Percentiles rank a stretch among this genome's conserved stretches.
These are phyloP conservation scores for Aspergillus asperescens DNA, from an alignment of 495 filamentous ascomycete species.

Conservation along the genomic window DNA sequence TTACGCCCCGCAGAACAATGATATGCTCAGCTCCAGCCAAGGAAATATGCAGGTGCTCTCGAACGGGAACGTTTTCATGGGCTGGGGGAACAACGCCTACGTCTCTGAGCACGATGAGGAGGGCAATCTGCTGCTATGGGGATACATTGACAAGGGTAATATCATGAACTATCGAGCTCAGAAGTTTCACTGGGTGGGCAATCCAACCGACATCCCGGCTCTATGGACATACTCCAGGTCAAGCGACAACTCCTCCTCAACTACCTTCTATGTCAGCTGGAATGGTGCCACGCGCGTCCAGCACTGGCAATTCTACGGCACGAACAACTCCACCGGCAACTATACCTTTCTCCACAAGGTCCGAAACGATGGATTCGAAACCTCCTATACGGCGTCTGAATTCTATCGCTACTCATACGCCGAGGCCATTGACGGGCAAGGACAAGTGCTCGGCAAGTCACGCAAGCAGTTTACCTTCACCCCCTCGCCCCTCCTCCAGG, in stretches of 20 bases:
- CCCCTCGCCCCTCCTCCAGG: constrained; percentile 34
- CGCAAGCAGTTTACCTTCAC: constrained; percentile 38
- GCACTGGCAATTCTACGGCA: constrained; percentile 39
- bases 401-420: constrained; percentile 36
- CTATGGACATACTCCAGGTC: constrained; percentile 40
- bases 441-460: constrained; percentile 32
- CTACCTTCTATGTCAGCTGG: constrained; percentile 44
- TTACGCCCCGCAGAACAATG: constrained; percentile 36
- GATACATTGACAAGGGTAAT: constrained; percentile 28
- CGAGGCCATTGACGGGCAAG: constrained; percentile 33
- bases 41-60: constrained; percentile 56
- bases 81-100: constrained; percentile 56
- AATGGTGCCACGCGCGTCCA: constrained; percentile 44
- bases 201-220: constrained; percentile 40
- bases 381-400: constrained; percentile 26
- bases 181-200: constrained; percentile 43
- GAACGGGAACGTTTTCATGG: constrained; percentile 52
- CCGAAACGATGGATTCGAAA: constrained; percentile 39
- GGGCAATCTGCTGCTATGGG: constrained; percentile 50
- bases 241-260: constrained; percentile 25
- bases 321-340: constrained; percentile 29
- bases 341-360: constrained; percentile 30
- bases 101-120: constrained; percentile 53
- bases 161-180: constrained; percentile 45
- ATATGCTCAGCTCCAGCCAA: constrained; percentile 53